These are phyloP conservation scores for Fusarium sp. DNA, from an alignment of 2,329 filamentous ascomycete genomes.

Conservation along the genomic window DNA sequence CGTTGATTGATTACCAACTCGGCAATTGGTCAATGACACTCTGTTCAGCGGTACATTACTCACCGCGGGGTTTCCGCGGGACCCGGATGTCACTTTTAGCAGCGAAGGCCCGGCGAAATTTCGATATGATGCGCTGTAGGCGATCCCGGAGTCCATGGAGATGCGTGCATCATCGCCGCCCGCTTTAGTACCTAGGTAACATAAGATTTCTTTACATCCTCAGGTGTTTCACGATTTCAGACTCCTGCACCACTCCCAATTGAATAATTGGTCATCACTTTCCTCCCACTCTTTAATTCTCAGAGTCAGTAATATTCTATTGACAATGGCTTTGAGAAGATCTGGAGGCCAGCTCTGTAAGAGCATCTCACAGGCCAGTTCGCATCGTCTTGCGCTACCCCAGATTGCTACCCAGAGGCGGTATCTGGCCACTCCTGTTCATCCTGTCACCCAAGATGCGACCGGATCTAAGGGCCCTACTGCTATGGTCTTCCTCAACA, in stretches of 20 bases:
- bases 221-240: constrained; percentile 36
- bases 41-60: constrained; percentile 31
- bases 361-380: constrained; percentile 42
- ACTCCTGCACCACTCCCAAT: constrained; percentile 31
- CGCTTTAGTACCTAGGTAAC: constrained; percentile 25
- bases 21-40: constrained; percentile 43
- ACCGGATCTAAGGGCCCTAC: constrained; percentile 82
- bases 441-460: constrained; percentile 83
- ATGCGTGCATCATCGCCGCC: constrained; percentile 47
- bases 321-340: constrained; percentile 50
- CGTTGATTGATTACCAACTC: constrained; percentile 34
- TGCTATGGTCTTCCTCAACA: constrained; percentile 99
- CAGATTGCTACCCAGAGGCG: constrained; percentile 50
- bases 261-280: constrained; percentile 6
- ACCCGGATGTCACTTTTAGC: constrained; percentile 14
- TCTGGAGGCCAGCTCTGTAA: constrained; percentile 49
- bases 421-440: constrained; percentile 61
- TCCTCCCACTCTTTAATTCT: neutral
- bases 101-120: constrained; percentile 15
- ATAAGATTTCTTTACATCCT: constrained; percentile 37
- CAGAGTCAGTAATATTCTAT: neutral
- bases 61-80: neutral
- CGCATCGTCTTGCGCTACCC: constrained; percentile 47
- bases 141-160: constrained; percentile 43
- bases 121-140: constrained; percentile 40